Evolutionary conservation across 1,284 basidiomycete species (phyloP), one percentile per base, ranked within the genome.

Genomic region (Ceratobasidium sp.): DNA sequence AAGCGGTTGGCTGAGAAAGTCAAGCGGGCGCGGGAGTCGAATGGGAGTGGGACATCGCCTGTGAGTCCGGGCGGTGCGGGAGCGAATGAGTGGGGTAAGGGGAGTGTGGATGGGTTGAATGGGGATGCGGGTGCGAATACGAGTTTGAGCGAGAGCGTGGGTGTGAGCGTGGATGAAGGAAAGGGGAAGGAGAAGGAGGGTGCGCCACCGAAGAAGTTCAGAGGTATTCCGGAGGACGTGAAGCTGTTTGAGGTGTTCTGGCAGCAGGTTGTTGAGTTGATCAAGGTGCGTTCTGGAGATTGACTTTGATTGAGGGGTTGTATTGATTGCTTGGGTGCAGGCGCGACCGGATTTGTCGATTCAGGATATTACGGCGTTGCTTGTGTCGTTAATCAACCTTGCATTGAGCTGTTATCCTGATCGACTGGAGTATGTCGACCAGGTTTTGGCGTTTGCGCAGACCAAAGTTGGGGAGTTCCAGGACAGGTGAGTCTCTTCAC

Each of bases 161-260:
- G 83, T 8, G 73, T 78, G 33, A 79, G 77, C 31, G 78, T 80
- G 6, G 83, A 81, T 27, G 89, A 89, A 80, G 88, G 87, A 41
- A 90, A 91, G 78, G 88, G 86, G 75, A 87, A 86, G 79, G 78
- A 75, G 19, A 76, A 56, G 41, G 87, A 87, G 48, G 78, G 76
- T 15, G 77, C 81, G 1, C 84, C 86, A 62, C 87, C 90, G 57
- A 88, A 87, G 80, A 95, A 95, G 82, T 98, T 96, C 85, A 87
- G 96, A 81, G 97, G 97, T 33, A 91, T 98, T 62, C 96, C 97
- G 6, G 93, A 96, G 82, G 89, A 97, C 78, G 96, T 97, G 44
- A 93, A 91, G 80, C 83, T 98, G 69, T 98, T 98, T 78, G 97
- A 98, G 82, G 95, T 98, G 14, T 98, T 98, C 83, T 98, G 96